Evolutionary conservation across 805 yeast genomes (phyloP), one percentile per base, ranked within the genome.

Genomic region (Cyberlindnera subsufficiens): DNA sequence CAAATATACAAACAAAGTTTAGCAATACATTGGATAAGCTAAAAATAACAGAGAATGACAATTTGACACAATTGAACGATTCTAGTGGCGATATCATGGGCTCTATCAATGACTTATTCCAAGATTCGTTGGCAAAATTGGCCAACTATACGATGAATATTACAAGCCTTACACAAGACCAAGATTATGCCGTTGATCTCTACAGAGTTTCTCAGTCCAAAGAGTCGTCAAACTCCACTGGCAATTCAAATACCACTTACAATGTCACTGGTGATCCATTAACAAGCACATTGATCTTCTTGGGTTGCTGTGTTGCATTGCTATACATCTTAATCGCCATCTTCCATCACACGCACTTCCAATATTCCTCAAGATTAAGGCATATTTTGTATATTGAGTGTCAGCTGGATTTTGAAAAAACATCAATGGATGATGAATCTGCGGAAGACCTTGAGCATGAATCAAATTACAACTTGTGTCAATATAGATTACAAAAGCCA

Each of bases 301-400:
- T 47, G 2, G 51, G 51, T 2, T 37, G 42, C 14, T 42, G 35
- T 18, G 35, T 40, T 9, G 25, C 29, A 2, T 37, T 38, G 10
- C 30, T 35, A 7, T 47, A 44, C 33, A 27, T 44, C 17, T 38
- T 44, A 13, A 37, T 47, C 8, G 20, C 41, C 32, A 17, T 42
- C 10, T 19, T 30, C 30, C 43, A 34, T 10, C 48, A 44, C 31
- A 38, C 31, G 17, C 47, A 40, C 7, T 47, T 47, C 43, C 45
- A 37, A 19, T 44, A 38, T 30, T 22, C 48, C 8, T 17, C 46
- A 13, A 37, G 32, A 32, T 22, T 42, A 6, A 41, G 48, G 29
- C 38, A 38, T 30, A 25, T 37, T 17, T 22, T 19, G 15, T 45
- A 42, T 20, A 6, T 36, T 8, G 34, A 41, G 5, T 35, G 22